Base-by-base conservation (phyloP, 1,284 basidiomycete species). In the Afroboletus lepidellus region DNA sequence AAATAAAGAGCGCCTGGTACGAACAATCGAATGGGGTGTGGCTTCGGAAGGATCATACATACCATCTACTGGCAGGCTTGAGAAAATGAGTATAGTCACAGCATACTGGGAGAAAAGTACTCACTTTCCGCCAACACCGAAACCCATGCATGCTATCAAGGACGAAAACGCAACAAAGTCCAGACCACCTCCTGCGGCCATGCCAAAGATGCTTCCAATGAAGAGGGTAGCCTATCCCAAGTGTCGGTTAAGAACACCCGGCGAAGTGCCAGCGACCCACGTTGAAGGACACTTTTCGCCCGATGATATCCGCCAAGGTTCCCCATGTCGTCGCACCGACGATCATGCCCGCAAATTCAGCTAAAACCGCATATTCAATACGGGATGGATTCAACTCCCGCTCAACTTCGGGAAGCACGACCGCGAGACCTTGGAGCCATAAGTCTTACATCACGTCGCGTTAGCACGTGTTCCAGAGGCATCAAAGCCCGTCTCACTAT, bases 61-160 rank as follows among this genome's bases (percentile, higher is more conserved):
- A 76, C 79, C 79, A 59, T 83, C 80, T 20, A 82, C 80, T 3
- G 78, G 81, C 16, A 82, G 62, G 55, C 75, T 77, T 25, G 36
- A 43, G 15, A 15, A 5, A 13, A 34, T 54, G 29, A 56, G 41
- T 16, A 47, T 11, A 23, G 6, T 33, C 38, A 20, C 23, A 39
- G 13, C 1, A 41, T 16, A 21, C 37, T 27, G 21, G 8, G 12
- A 8, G 48, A n/a, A 39, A 4, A 4, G 13, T 16, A 5, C 75
- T 60, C 57, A 77, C 77, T 83, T 84, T 55, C 83, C 76, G 55
- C 83, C 77, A 41, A 81, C 69, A 32, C 81, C 83, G 53, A 86
- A 77, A 24, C 82, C 81, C 54, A 79, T 62, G 53, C 75, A 77
- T 9, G 77, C 77, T 16, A 80, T 70, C 49, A 85, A 69, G 9